Evolutionary conservation across 1,284 basidiomycete species (phyloP).

Genomic region (Marasmius oreades): DNA sequence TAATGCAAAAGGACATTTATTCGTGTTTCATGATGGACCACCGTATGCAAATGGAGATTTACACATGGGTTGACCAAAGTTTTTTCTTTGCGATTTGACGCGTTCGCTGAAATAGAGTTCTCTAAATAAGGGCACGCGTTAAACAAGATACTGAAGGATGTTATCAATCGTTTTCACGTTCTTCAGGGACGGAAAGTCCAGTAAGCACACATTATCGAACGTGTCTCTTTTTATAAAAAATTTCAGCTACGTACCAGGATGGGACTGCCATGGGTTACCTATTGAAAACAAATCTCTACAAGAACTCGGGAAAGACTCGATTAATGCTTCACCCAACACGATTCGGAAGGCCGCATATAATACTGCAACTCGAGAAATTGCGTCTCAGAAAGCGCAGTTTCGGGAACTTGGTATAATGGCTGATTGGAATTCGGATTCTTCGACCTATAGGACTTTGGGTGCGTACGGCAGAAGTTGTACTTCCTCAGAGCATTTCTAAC

Average conservation of each 20-base stretch:
- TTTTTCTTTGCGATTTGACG: not conserved
- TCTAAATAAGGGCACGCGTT: constrained; percentile 79
- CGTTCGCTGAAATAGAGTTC: not conserved
- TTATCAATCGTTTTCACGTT: constrained; percentile 90
- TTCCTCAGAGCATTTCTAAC: constrained; percentile 1
- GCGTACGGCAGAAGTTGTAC: constrained; percentile 23
- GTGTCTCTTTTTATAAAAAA: not conserved
- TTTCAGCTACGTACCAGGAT: constrained; percentile 87
- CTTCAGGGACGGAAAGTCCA: constrained; percentile 78
- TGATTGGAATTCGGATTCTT: constrained; percentile 71
- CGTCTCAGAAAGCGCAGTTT: constrained; percentile 81
- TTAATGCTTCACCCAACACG: constrained; percentile 50
- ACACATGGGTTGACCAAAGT: constrained; percentile 80
- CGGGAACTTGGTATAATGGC: constrained; percentile 88
- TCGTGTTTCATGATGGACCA: constrained; percentile 94
- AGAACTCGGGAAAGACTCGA: constrained; percentile 59
- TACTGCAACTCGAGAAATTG: constrained; percentile 77
- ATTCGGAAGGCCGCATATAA: constrained; percentile 73
- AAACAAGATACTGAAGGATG: constrained; percentile 97
- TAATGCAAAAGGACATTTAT: constrained; percentile 62
- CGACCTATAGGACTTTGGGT: constrained; percentile 89
- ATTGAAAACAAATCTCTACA: constrained; percentile 92
- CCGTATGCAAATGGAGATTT: constrained; percentile 97
- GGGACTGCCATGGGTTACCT: constrained; percentile 98
- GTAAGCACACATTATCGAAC: constrained; percentile 40